Evolutionary conservation across 139 green algal genomes (phyloP), one percentile per base, ranked within the genome.

Genomic region (Desmodesmus armatus): DNA sequence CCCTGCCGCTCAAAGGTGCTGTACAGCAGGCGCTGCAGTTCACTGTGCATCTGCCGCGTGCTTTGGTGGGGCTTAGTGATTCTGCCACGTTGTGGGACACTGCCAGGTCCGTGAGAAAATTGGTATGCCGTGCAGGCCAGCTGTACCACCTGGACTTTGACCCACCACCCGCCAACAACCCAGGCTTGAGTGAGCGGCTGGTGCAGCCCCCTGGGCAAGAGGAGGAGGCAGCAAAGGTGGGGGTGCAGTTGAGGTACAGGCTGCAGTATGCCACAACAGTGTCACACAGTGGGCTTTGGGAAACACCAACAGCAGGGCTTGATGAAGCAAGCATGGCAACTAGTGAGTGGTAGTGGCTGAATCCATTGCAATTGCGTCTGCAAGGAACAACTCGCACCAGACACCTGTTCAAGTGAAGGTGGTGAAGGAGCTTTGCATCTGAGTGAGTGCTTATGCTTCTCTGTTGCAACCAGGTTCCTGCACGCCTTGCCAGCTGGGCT

Each of bases 61-160:
- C n/a, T n/a, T n/a, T n/a, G n/a, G n/a, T n/a, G n/a, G n/a, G n/a
- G n/a, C n/a, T n/a, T n/a, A n/a, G n/a, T n/a, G n/a, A n/a, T n/a
- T n/a, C n/a, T n/a, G n/a, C n/a, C n/a, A n/a, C n/a, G n/a, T n/a
- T n/a, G n/a, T 62, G 1, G 51, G 58, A 35, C 0, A 67, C 21
- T 55, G 7, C 47, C 47, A 55, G 47, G 47, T 13, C 7, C 13
- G 7, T 13, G 9, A 55, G 7, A 55, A 55, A 55, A 55, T 55
- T 67, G 63, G 63, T 72, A 37, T 13, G 2, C 6, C 33, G 4
- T 58, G 29, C 92, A 72, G 92, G 92, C 29, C 75, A 62, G 0
- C 85, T 95, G 43, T 97, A 96, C 88, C 94, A 97, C 75, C 67
- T 96, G 53, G 92, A 96, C 66, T 93, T 93, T 69, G 88, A 93